These are phyloP conservation scores for Wickerhamomyces strasburgensis DNA, from an alignment of 805 yeast species.

Conservation along the genomic window DNA sequence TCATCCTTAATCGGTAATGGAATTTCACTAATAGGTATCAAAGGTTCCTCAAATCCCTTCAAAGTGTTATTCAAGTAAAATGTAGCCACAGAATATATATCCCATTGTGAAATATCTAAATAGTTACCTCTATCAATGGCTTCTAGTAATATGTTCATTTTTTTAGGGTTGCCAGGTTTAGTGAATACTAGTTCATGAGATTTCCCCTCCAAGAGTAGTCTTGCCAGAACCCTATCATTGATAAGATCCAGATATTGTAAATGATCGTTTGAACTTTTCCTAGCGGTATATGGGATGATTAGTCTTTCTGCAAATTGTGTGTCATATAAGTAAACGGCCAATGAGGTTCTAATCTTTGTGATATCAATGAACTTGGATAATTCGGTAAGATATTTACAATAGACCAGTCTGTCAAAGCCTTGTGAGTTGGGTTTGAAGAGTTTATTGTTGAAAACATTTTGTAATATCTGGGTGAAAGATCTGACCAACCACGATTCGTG, in stretches of 20 bases:
- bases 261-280: conserved; percentile 26
- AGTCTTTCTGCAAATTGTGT: conserved; percentile 46
- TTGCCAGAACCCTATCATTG: conserved; percentile 48
- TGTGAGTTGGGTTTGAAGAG: conserved; percentile 28
- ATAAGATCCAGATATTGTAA: conserved; percentile 33
- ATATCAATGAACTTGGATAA: conserved; percentile 53
- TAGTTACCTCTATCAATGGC: conserved; percentile 52
- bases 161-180: conserved; percentile 50
- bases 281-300: conserved; percentile 38
- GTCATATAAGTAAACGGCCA: conserved; percentile 69
- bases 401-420: conserved; percentile 21
- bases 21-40: conserved; percentile 47
- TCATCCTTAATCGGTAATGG: conserved; percentile 50
- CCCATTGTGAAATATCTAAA: conserved; percentile 62
- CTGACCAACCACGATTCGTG: conserved; percentile 90
- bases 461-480: conserved; percentile 66
- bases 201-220: conserved; percentile 35
- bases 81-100: conserved; percentile 41
- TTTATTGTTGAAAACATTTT: conserved; percentile 54
- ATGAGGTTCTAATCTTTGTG: conserved; percentile 67
- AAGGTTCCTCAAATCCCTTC: conserved; percentile 46
- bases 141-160: conserved; percentile 38
- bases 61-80: conserved; percentile 42
- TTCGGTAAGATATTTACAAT: conserved; percentile 32
- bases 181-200: conserved; percentile 46